Conservation (phyloP, 768 basidiomycete species). For the Asterophora lycoperdoides region DNA sequence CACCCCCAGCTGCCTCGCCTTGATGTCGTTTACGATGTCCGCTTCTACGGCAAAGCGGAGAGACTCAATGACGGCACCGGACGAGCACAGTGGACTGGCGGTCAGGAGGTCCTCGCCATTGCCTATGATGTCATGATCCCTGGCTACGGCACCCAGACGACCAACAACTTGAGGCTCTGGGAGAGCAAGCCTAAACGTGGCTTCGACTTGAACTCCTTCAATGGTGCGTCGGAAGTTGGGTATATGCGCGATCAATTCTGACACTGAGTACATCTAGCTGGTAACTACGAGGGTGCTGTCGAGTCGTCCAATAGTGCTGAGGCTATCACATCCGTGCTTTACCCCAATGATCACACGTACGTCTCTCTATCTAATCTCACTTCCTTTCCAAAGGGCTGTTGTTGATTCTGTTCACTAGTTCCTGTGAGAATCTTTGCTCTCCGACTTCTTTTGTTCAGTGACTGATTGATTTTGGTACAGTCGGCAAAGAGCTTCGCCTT, state of each 20-base stretch:
- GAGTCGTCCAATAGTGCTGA: constrained; percentile 86
- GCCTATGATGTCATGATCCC: constrained; percentile 97
- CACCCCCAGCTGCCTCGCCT: constrained; percentile 56
- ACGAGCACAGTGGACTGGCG: constrained; percentile 76
- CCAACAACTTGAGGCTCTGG: constrained; percentile 87
- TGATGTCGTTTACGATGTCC: constrained; percentile 80
- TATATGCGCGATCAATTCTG: background rate
- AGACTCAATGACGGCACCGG: constrained; percentile 53
- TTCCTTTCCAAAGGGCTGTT: constrained; percentile 4
- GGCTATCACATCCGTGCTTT: constrained; percentile 91
- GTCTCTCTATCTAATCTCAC: constrained; percentile 26
- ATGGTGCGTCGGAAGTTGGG: constrained; percentile 46
- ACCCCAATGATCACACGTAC: constrained; percentile 89
- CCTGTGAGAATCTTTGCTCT: constrained; percentile 33
- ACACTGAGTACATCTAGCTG: constrained; percentile 46
- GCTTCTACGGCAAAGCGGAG: constrained; percentile 87
- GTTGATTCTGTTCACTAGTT: constrained; percentile 20
- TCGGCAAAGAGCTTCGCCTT: constrained; percentile 83
- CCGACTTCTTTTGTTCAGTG: background rate
- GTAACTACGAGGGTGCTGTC: constrained; percentile 89
- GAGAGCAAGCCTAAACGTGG: constrained; percentile 84
- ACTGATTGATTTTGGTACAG: constrained; percentile 30
- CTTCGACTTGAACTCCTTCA: constrained; percentile 94
- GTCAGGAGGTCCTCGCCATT: constrained; percentile 89
- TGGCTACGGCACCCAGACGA: constrained; percentile 76